Evolutionary conservation across 2,329 filamentous ascomycete species (phyloP), one percentile per base, ranked within the genome.

Genomic region (Phialophora macrospora): DNA sequence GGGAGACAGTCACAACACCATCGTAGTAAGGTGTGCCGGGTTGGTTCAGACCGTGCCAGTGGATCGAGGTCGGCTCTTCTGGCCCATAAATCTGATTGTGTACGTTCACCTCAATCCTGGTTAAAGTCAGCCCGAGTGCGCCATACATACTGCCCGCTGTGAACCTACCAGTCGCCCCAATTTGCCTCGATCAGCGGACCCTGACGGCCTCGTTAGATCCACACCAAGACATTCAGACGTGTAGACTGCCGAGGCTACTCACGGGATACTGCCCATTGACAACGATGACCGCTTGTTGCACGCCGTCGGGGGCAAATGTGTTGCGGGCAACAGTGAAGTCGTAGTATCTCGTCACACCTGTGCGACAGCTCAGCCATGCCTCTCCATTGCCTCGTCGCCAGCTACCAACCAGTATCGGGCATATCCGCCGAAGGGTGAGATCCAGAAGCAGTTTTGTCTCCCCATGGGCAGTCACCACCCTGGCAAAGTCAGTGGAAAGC

Each of bases 251-350:
- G 38, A 17, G 38, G 5, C 6, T 8, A 55, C 52, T 32, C 28
- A 55, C 52, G 28, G 69, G 69, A 67, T 75, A 80, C 79, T 32
- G 75, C 74, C 24, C 81, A 72, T 65, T 80, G 75, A 64, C 77
- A 76, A 69, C 79, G 80, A 70, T 81, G 77, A 26, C 73, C 63
- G 64, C 76, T 74, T 17, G 74, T 74, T 64, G 72, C 71, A 30
- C 79, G 68, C 44, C 77, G 75, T 62, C 68, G 34, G 68, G 68
- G 5, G 66, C 66, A 14, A 68, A 28, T 5, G 68, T 66, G 24
- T 56, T 64, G 17, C 66, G 57, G 17, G 66, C n/a, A n/a, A 70
- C 34, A 30, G 59, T 66, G 38, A 66, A 68, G 56, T 70, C 61
- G 51, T 68, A 70, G 46, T 70, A 62, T 60, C 65, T 62, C 7